Evolutionary conservation across 257 asterid species (phyloP), one percentile per base, ranked within the genome.

Genomic region (Solanum lignicaule): DNA sequence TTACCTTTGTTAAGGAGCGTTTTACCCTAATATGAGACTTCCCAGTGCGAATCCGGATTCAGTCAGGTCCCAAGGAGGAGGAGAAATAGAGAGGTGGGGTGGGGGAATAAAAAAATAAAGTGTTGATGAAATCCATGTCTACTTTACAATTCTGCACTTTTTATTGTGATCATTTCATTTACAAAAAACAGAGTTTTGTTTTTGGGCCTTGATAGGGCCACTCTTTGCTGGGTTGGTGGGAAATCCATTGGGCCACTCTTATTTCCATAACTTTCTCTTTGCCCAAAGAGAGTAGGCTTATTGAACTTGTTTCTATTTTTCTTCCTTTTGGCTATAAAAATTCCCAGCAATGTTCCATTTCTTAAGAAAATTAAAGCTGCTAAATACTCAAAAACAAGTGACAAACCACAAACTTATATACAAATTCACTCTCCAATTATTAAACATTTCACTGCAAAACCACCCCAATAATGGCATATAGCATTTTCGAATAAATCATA

Each of bases 21-120:
- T 16, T 52, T 52, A 52, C 4, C 4, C 23, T 52, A 52, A 52
- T 52, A 0, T 52, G 9, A 2, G 21, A 16, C 7, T 52, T 16
- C 0, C 7, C 1, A 5, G 0, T 7, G 9, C 62, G 1, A 52
- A 52, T 16, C 0, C 7, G 3, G 0, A 52, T 52, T 18, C n/a
- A 52, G 3, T 52, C n/a, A 20, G 3, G 62, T 18, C 3, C 1
- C 62, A 52, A 52, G 0, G 62, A 52, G 9, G 9, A 2, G 6
- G 65, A 6, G 65, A 18, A 55, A 55, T 55, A 55, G n/a, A 55
- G n/a, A 18, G 65, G 65, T 7, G 25, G n/a, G 65, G 65, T 0
- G 1, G 65, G 11, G 11, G 10, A 18, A 55, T 18, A 6, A 55
- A 18, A 27, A 66, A 3, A 1, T 27, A 3, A 12, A 62, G 32